Percentiles rank a stretch among this genome's conserved stretches.
These are phyloP conservation scores for Colletotrichum euphorbiae DNA, from an alignment of 2,329 filamentous ascomycete species.

Conservation along the genomic window DNA sequence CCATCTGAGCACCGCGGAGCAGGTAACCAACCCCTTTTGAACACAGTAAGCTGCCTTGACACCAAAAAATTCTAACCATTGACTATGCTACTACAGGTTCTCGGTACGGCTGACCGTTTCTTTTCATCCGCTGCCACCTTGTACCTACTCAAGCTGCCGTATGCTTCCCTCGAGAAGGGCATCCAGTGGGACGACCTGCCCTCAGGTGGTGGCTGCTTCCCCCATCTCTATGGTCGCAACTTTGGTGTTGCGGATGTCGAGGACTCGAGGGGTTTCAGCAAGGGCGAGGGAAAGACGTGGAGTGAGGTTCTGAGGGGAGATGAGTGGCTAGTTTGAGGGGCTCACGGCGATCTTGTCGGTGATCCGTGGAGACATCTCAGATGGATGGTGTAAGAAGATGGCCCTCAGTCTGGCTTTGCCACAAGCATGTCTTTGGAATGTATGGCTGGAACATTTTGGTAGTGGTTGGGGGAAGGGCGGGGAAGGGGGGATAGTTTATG, in stretches of 20 bases:
- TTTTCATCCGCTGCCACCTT: slow-evolving; percentile 54
- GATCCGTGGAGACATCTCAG: no score
- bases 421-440: no score
- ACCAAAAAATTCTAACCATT: no score
- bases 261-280: slow-evolving; percentile 58
- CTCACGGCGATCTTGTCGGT: no score
- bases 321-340: slow-evolving; percentile 50
- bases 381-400: no score
- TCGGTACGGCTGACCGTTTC: slow-evolving; percentile 58
- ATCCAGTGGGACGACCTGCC: slow-evolving; percentile 69
- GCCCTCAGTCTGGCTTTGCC: no score
- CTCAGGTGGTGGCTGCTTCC: slow-evolving; percentile 58
- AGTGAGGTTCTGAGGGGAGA: slow-evolving; percentile 54
- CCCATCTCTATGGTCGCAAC: slow-evolving; percentile 68
- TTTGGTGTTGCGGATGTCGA: slow-evolving; percentile 66
- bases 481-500: no score
- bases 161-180: slow-evolving; percentile 55
- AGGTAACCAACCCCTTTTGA: slow-evolving; percentile 51
- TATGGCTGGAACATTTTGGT: no score
- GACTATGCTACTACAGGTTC: slow-evolving; percentile 49
- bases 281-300: slow-evolving; percentile 60
- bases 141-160: slow-evolving; percentile 66
- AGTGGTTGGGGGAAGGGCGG: no score
- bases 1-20: slow-evolving; percentile 67
- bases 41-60: no score